These are phyloP conservation scores for Rheum nobile DNA, from an alignment of 148 eudicot genomes.

Conservation along the genomic window DNA sequence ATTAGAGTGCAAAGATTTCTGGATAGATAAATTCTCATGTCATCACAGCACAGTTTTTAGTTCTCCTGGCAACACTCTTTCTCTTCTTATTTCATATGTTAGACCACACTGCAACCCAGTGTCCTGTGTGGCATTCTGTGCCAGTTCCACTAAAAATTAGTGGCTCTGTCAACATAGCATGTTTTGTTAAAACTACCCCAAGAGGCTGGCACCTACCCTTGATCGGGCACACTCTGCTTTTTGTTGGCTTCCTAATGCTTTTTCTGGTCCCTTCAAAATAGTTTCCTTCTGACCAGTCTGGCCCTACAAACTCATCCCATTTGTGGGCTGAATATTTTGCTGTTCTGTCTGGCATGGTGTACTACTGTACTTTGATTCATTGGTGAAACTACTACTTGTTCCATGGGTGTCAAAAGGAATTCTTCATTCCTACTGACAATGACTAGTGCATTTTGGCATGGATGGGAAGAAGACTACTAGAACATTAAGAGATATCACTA, in stretches of 20 bases:
- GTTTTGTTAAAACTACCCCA: not conserved
- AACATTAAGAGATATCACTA: not conserved
- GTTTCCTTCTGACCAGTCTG: not conserved
- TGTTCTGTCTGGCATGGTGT: not conserved
- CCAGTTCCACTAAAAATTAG: not conserved
- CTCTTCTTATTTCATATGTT: too few species aligned
- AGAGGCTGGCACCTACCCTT: not conserved
- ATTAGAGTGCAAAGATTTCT: not conserved
- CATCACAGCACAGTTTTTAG: too few species aligned
- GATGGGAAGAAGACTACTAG: not conserved
- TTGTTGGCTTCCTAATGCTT: not conserved
- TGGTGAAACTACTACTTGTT: not conserved
- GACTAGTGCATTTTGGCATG: not conserved
- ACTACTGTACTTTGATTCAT: not conserved
- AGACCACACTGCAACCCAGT: not conserved
- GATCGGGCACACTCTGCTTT: not conserved
- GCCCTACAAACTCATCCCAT: not conserved
- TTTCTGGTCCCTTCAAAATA: not conserved
- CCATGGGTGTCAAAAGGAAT: not conserved
- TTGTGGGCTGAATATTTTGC: not conserved
- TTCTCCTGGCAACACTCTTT: too few species aligned
- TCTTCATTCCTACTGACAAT: not conserved
- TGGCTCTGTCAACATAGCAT: not conserved
- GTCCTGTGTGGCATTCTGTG: not conserved
- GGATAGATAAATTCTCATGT: not conserved